Conservation (phyloP, 768 basidiomycete species). For the Termitomyces sp. region DNA sequence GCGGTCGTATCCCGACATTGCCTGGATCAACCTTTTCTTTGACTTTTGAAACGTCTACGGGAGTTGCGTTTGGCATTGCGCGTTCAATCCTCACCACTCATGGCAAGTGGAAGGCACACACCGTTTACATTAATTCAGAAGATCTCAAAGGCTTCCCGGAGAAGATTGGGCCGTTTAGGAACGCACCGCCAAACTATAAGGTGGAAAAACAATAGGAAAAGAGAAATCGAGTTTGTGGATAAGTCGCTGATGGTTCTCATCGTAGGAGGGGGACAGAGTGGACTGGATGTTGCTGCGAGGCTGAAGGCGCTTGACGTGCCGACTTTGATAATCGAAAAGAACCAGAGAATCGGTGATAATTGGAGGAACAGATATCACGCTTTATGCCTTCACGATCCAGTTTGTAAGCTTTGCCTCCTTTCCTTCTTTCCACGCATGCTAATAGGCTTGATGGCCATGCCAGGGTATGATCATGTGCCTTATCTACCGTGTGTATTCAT, state of each 20-base stretch:
- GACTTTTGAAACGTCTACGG: conserved; percentile 50
- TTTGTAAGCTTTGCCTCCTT: conserved; percentile 42
- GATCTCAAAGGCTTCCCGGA: conserved; percentile 52
- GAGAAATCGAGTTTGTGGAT: conserved; percentile 44
- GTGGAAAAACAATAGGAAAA: conserved; percentile 47
- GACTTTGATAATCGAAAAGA: conserved; percentile 60
- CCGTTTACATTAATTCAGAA: conserved; percentile 56
- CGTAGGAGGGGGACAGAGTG: conserved; percentile 66
- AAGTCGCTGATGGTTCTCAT: conserved; percentile 45
- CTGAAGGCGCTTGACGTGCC: conserved; percentile 49
- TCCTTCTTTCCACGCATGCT: neutral
- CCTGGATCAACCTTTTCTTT: conserved; percentile 57
- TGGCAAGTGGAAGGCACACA: conserved; percentile 57
- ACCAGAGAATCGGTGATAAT: conserved; percentile 56
- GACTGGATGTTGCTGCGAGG: conserved; percentile 59
- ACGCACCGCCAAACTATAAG: conserved; percentile 43
- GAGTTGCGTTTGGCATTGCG: conserved; percentile 48
- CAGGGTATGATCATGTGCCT: conserved; percentile 56
- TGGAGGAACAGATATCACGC: conserved; percentile 69
- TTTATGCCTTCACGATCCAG: conserved; percentile 63
- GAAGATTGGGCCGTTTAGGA: conserved; percentile 43
- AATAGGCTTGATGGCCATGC: neutral
- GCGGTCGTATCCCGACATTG: conserved; percentile 46
- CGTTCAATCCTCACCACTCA: conserved; percentile 46
- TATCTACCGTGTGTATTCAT: conserved; percentile 36